Conservation (phyloP, 441 rosid genomes). For the Codiaeum variegatum region DNA sequence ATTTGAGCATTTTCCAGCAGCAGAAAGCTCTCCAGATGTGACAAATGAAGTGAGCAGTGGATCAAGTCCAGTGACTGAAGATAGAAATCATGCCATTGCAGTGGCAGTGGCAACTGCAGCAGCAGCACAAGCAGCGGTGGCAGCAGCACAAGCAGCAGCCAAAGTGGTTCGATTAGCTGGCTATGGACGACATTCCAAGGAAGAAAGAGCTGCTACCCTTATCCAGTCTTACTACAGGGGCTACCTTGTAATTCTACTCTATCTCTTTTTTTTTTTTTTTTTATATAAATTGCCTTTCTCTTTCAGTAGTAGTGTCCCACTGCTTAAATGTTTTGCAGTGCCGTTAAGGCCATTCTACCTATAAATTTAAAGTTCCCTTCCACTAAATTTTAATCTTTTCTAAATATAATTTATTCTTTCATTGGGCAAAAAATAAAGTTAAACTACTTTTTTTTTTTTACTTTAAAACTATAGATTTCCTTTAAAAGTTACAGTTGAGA, state of each 20-base stretch:
- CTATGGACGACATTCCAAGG: conserved; percentile 61
- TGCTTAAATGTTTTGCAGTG: conserved; percentile 1
- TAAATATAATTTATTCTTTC: background rate
- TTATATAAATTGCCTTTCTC: background rate
- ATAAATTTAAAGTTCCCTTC: background rate
- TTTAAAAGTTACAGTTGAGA: no score
- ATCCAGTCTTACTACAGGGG: conserved; percentile 85
- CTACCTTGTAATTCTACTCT: conserved; percentile 51
- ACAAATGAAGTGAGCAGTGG: conserved; percentile 51
- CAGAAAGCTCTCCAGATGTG: conserved; percentile 70
- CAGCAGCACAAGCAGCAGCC: conserved; percentile 93
- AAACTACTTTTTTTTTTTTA: no score
- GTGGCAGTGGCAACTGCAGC: conserved; percentile 93
- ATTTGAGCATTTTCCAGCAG: conserved; percentile 72
- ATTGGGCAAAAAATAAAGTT: background rate
- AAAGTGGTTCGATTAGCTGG: conserved; percentile 90
- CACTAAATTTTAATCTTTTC: background rate
- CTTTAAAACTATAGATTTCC: no score
- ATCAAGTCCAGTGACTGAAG: conserved; percentile 49
- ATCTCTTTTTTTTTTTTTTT: background rate
- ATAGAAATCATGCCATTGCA: conserved; percentile 71
- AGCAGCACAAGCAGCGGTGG: conserved; percentile 87
- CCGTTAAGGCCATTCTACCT: conserved; percentile 10
- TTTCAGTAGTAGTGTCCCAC: background rate
- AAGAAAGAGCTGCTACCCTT: conserved; percentile 74